phyloP scores from a whole-genome alignment of 768 basidiomycete species.

The Tephrocybe sp. region DNA sequence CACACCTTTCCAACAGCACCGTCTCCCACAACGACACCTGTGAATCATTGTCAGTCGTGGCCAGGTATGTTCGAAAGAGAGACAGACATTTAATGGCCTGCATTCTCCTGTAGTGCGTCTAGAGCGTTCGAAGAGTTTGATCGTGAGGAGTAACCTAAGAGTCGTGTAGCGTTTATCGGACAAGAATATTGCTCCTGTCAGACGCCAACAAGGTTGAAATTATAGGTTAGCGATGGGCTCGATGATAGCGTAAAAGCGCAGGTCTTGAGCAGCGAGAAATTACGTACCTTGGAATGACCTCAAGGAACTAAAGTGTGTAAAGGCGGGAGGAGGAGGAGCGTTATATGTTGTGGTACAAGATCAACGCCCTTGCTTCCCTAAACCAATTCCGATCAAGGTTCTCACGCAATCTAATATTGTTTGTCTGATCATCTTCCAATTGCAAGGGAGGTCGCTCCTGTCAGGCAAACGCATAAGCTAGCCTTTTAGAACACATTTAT shows the following conservation, averaged over 20 bases:
- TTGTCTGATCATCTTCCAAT: conserved; percentile 14
- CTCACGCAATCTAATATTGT: conserved; percentile 22
- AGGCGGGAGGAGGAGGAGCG: conserved; percentile 14
- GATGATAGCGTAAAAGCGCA: conserved; percentile 2
- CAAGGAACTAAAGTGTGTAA: conserved; percentile 16
- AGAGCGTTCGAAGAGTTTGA: conserved; percentile 15
- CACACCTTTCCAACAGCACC: conserved; percentile 97
- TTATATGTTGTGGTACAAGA: conserved; percentile 23
- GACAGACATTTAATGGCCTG: conserved; percentile 88
- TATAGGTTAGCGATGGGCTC: conserved; percentile 5
- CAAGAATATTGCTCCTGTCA: conserved; percentile 15
- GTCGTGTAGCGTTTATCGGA: conserved; percentile 24
- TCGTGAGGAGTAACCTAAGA: conserved; percentile 17
- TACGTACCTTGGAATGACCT: conserved; percentile 16
- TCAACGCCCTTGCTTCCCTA: conserved; percentile 19
- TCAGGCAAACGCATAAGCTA: conserved; percentile 1
- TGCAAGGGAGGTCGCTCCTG: conserved; percentile 4
- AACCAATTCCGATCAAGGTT: conserved; percentile 24
- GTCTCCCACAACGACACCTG: conserved; percentile 98
- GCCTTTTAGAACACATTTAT: conserved; percentile 10
- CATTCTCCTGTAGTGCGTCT: conserved; percentile 46
- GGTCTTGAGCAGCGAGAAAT: conserved; percentile 6
- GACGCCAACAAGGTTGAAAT: conserved; percentile 10
- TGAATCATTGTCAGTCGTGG: conserved; percentile 30
- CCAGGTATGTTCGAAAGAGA: conserved; percentile 10